A percentile compares a stretch with the other conserved stretches of the same genome.
These are phyloP conservation scores for Lactarius sp. DNA, from an alignment of 768 basidiomycete genomes.

Conservation along the genomic window DNA sequence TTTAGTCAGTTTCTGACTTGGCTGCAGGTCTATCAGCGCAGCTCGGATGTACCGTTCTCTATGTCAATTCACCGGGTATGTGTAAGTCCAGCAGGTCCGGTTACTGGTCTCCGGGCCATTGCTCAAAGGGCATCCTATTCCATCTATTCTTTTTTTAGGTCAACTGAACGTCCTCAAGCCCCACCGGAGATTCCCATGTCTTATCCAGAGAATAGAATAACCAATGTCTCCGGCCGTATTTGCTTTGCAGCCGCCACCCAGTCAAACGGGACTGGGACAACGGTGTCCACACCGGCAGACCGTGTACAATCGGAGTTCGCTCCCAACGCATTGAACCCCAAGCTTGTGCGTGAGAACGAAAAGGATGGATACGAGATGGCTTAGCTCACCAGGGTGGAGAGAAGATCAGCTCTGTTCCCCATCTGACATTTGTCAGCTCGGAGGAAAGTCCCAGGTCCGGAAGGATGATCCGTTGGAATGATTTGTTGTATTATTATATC, in stretches of 20 bases:
- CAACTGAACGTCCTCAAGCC: not conserved
- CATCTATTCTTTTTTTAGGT: not conserved
- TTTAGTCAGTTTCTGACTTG: not conserved
- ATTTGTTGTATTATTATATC: no score
- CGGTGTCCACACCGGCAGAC: not conserved
- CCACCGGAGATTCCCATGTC: not conserved
- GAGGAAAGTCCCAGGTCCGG: no score
- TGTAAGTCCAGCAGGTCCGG: conserved; percentile 1
- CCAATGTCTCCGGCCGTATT: not conserved
- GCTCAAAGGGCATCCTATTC: not conserved
- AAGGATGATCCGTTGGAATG: no score
- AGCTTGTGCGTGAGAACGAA: not conserved
- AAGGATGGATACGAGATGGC: no score
- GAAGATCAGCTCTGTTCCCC: no score
- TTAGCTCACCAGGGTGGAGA: no score
- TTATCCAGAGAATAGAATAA: not conserved
- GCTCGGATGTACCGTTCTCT: conserved; percentile 5
- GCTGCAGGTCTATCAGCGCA: conserved; percentile 6
- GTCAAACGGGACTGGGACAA: not conserved
- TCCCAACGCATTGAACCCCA: not conserved
- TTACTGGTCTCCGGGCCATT: no score
- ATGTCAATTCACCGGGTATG: conserved; percentile 5
- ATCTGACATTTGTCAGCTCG: no score
- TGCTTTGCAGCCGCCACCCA: not conserved
- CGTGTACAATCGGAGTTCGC: not conserved